These are phyloP conservation scores for Pseudozyma sp. DNA, from an alignment of 1,284 basidiomycete genomes.

Conservation along the genomic window DNA sequence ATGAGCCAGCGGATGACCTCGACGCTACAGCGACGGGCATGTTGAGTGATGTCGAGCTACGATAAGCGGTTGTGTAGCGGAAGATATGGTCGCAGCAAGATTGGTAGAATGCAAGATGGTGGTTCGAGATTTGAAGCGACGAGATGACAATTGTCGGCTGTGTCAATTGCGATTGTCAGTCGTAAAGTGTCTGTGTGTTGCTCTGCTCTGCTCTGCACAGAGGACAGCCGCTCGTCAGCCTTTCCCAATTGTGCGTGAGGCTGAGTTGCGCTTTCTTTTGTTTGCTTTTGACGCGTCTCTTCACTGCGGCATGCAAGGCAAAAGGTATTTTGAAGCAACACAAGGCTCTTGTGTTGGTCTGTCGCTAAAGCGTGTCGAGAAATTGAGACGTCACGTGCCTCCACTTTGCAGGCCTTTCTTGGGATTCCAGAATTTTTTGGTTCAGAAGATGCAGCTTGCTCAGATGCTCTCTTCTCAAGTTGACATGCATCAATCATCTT, in stretches of 20 bases:
- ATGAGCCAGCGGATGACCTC: slow-evolving; percentile 32
- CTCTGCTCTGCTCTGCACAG: neutral
- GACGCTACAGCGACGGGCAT: slow-evolving; percentile 49
- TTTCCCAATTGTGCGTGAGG: neutral
- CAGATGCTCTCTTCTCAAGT: neutral
- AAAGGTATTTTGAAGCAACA: slow-evolving; percentile 12
- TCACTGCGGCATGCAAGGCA: no score
- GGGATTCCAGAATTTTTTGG: slow-evolving; percentile 15
- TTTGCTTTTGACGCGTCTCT: slow-evolving; percentile 5
- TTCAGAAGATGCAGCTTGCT: slow-evolving; percentile 9
- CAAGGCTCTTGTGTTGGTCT: slow-evolving; percentile 32
- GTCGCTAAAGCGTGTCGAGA: slow-evolving; percentile 23
- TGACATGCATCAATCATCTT: neutral
- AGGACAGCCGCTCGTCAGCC: neutral
- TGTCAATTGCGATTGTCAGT: no score
- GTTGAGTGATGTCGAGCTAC: slow-evolving; percentile 1
- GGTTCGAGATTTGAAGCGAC: neutral
- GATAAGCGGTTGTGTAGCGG: neutral
- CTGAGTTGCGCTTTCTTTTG: neutral
- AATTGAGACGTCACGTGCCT: slow-evolving; percentile 34
- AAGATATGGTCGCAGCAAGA: neutral
- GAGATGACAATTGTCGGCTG: no score
- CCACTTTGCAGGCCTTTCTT: slow-evolving; percentile 17
- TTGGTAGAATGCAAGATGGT: no score
- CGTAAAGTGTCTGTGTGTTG: neutral